Evolutionary conservation across 2,329 filamentous ascomycete species (phyloP).

Genomic region (Clonostachys rosea): DNA sequence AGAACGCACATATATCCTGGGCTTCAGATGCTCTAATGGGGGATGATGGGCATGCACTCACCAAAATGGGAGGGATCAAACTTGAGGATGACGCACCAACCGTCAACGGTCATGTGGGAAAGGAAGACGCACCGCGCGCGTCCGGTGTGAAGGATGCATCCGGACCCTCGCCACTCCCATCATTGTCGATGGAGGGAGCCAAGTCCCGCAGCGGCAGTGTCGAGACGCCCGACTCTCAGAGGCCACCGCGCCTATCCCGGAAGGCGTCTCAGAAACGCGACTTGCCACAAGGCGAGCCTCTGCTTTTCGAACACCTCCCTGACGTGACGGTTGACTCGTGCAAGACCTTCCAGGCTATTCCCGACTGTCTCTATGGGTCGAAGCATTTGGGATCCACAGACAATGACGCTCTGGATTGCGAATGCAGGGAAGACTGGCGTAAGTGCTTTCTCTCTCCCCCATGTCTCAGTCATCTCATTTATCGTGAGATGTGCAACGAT

Average conservation of each 20-base stretch:
- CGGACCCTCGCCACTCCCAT: constrained; percentile 34
- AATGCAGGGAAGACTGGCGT: constrained; percentile 95
- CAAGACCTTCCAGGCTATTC: constrained; percentile 73
- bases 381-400: constrained; percentile 90
- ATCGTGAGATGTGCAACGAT: no score
- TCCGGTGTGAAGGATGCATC: constrained; percentile 25
- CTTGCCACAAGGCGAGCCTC: constrained; percentile 44
- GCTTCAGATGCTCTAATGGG: constrained; percentile 22
- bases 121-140: constrained; percentile 31
- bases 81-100: constrained; percentile 32
- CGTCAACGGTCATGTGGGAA: constrained; percentile 9
- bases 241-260: constrained; percentile 68
- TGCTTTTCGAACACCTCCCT: constrained; percentile 69
- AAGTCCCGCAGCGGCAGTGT: constrained; percentile 43
- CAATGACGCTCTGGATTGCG: constrained; percentile 86
- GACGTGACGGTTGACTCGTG: constrained; percentile 76
- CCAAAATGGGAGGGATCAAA: constrained; percentile 37
- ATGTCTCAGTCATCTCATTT: no score
- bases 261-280: constrained; percentile 66
- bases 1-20: background rate
- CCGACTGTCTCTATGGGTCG: constrained; percentile 84
- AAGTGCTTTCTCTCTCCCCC: constrained; percentile 36
- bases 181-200: constrained; percentile 35
- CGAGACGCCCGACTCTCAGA: constrained; percentile 41
- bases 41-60: constrained; percentile 32